Base-by-base conservation (phyloP, 129 eudicot species). In the Tagetes erecta region DNA sequence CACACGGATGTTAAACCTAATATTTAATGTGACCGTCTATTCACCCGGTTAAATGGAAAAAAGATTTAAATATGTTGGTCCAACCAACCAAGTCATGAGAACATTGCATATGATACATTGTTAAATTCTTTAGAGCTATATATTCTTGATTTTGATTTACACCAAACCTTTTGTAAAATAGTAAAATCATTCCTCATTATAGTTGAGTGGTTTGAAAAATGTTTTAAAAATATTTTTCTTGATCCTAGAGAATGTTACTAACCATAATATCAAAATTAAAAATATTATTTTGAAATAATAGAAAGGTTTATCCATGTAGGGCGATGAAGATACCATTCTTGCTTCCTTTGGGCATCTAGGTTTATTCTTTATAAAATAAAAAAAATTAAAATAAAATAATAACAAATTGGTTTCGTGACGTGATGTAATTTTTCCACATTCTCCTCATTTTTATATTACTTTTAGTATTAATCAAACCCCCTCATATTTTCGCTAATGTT, bases 341-440 rank as follows among this genome's bases (percentile, higher is more conserved):
- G 66, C 41, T 60, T 60, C 66, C 66, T 0, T 52, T n/a, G 31
- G 58, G 66, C 42, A 60, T 60, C 41, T 60, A 11, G 3, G 42
- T 35, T 60, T 60, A 34, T 60, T 60, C 42, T 60, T 35, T 35
- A 7, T 27, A 27, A 7, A 33, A 59, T 35, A 7, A 6, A 27
- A 7, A 33, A 59, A 34, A 33, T 33, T 59, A 59, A 10, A 33
- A 59, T 33, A 59, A 59, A 30, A 57, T 27, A 30, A 30, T 3
- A 59, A 51, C n/a, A 52, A 71, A n/a, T 31, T 71, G 79, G 64
- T 75, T 64, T 75, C 64, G 79, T 75, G 79, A 75, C 79, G 72
- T 75, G n/a, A 75, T 75, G 72, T 64, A 64, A 50, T 37, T 75
- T 63, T 49, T 14, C 53, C 78, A 63, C 71, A 74, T 74, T 74